Base-by-base conservation (phyloP, 352 stramenopile genomes). In the Discostella stelligera region DNA sequence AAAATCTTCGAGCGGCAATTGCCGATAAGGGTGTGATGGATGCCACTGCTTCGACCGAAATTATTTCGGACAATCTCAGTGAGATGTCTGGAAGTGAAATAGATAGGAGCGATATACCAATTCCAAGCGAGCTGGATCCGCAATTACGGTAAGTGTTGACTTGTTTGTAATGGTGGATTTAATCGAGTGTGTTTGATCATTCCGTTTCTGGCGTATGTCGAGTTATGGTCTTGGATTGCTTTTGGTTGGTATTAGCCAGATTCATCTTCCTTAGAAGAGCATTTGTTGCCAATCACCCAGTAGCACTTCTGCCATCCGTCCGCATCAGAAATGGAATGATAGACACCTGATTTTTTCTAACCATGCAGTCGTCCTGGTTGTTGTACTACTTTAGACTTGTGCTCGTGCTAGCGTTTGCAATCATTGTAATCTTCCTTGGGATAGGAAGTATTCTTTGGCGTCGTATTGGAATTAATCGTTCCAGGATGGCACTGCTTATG, bases 1-100 rank as follows among this genome's bases (percentile, higher is more conserved):
- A 91, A 23, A 85, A 86, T 60, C 69, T 94, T 54, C 77, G 85
- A n/a, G 77, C 86, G 5, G 77, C 77, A 8, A 82, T 90, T 58
- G 61, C 63, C 7, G 60, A 77, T 50, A 75, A 81, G 72, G 68
- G 67, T 30, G 65, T 78, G 37, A 46, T 68, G 27, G 77, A 85
- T 67, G 56, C 65, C 27, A 85, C 71, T 56, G 56, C 71, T 46
- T 76, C 77, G 16, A 74, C 72, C 37, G 74, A 78, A 30, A 69
- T 66, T 32, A 79, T 85, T 70, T 76, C 66, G 10, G 77, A 85
- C 39, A 80, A 71, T 48, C 44, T 85, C 14, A 85, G 77, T 48
- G 77, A 85, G 80, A 77, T 85, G 23, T 80, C 77, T 20, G 71
- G 61, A 69, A 85, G 71, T 56, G 77, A 85, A 69, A 65, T 83